Evolutionary conservation across 2,329 filamentous ascomycete genomes (phyloP).

Genomic region (Trichoderma afroharzianum): DNA sequence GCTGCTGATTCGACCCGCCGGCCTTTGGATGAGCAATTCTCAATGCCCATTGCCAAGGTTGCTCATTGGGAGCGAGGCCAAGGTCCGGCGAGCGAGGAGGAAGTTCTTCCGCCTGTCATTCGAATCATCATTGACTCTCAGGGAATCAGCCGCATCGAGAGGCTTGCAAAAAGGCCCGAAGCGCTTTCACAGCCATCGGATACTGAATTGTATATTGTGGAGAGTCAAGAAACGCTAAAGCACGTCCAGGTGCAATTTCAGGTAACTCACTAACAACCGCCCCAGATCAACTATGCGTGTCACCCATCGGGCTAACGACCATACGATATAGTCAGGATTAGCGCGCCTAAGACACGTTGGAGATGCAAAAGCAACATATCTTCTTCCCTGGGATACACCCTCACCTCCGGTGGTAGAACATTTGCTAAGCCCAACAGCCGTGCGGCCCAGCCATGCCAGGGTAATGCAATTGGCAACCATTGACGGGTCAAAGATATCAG

Average conservation of each 20-base stretch:
- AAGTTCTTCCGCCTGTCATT: not conserved
- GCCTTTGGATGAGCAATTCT: not conserved
- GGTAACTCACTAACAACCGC: not conserved
- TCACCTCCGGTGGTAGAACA: not conserved
- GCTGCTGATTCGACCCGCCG: not conserved
- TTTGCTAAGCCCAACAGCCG: not conserved
- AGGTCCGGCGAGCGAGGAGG: not conserved
- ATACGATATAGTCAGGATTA: not conserved
- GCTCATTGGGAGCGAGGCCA: not conserved
- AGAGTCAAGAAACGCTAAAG: not conserved
- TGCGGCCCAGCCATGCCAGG: not conserved
- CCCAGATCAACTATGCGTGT: not conserved
- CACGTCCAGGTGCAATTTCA: not conserved
- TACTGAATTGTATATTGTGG: not conserved
- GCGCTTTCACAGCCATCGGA: not conserved
- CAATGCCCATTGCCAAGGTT: not conserved
- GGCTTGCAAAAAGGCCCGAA: not conserved
- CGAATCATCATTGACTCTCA: not conserved
- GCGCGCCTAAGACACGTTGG: not conserved
- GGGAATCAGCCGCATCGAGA: not conserved
- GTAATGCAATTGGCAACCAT: not conserved
- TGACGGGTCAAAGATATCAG: not conserved
- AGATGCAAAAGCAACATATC: not conserved
- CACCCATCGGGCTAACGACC: not conserved
- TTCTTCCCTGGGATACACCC: not conserved